Evolutionary conservation across 306 rosid species (phyloP).

Genomic region (Rosa lucieae): DNA sequence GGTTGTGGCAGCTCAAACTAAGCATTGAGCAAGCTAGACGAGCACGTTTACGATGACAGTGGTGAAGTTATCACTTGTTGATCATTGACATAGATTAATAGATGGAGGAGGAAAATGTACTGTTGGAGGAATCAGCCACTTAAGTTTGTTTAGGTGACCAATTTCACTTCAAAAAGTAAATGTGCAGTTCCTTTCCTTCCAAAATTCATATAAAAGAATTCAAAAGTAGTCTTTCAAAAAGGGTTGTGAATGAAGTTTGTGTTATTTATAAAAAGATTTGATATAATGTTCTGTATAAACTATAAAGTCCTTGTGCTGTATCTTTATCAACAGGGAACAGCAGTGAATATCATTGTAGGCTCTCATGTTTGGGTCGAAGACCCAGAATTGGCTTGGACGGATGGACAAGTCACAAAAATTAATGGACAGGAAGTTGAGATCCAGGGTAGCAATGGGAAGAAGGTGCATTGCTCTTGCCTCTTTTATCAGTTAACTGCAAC

Average conservation of each 20-base stretch:
- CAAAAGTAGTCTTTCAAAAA: background rate
- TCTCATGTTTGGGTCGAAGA: constrained; percentile 95
- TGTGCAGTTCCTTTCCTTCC: too few relatives aligned
- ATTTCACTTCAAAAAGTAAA: background rate
- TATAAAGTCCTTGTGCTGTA: constrained; percentile 18
- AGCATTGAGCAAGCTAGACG: background rate
- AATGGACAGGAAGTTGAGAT: constrained; percentile 75
- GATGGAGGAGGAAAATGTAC: background rate
- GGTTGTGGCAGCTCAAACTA: background rate
- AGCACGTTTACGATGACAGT: background rate
- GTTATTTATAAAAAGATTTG: background rate
- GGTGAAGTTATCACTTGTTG: background rate
- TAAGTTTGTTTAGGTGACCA: background rate
- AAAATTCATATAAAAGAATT: background rate
- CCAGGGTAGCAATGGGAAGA: constrained; percentile 59
- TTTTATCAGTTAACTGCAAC: background rate
- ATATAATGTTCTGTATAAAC: background rate
- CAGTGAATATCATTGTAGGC: constrained; percentile 85
- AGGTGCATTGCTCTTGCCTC: constrained; percentile 41
- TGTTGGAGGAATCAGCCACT: background rate
- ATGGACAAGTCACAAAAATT: constrained; percentile 81
- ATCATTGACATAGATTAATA: background rate
- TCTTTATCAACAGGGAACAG: constrained; percentile 71
- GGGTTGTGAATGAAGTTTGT: background rate
- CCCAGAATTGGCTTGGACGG: constrained; percentile 66